Conservation (phyloP, 805 yeast genomes). For the Candida pini region DNA sequence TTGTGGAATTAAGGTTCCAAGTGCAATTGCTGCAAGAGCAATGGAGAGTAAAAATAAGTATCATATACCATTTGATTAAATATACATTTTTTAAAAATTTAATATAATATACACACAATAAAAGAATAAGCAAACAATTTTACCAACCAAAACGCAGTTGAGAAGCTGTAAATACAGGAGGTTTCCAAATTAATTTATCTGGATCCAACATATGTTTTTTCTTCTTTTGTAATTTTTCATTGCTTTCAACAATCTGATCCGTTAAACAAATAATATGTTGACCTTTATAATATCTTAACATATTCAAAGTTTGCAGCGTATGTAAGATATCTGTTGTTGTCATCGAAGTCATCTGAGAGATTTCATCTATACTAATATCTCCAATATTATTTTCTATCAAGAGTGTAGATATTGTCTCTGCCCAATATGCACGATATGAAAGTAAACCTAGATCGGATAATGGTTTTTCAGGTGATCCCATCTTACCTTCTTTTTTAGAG, state of each 20-base stretch:
- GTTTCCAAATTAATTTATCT: constrained; percentile 75
- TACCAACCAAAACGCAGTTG: constrained; percentile 95
- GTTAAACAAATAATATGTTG: constrained; percentile 88
- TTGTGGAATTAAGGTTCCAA: constrained; percentile 94
- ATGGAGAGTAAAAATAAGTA: constrained; percentile 32
- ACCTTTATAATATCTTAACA: constrained; percentile 88
- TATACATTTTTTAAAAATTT: neutral
- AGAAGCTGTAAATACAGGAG: constrained; percentile 93
- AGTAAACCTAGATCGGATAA: constrained; percentile 89
- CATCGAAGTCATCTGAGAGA: constrained; percentile 82
- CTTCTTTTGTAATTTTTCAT: constrained; percentile 58
- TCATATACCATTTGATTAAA: constrained; percentile 63
- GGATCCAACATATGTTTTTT: constrained; percentile 77
- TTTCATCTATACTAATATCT: constrained; percentile 76
- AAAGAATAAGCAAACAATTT: constrained; percentile 7
- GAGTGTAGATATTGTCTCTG: constrained; percentile 75
- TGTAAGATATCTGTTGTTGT: constrained; percentile 94
- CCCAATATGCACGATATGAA: constrained; percentile 94
- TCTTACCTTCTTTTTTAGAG: constrained; percentile 80
- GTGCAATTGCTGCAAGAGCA: constrained; percentile 87
- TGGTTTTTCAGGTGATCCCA: constrained; percentile 97
- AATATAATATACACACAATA: neutral
- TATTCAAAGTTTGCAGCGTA: constrained; percentile 85
- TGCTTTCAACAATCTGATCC: constrained; percentile 71
- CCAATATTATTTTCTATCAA: constrained; percentile 54